These are phyloP conservation scores for Boletus pseudopeckii DNA, from an alignment of 768 basidiomycete species.

Conservation along the genomic window DNA sequence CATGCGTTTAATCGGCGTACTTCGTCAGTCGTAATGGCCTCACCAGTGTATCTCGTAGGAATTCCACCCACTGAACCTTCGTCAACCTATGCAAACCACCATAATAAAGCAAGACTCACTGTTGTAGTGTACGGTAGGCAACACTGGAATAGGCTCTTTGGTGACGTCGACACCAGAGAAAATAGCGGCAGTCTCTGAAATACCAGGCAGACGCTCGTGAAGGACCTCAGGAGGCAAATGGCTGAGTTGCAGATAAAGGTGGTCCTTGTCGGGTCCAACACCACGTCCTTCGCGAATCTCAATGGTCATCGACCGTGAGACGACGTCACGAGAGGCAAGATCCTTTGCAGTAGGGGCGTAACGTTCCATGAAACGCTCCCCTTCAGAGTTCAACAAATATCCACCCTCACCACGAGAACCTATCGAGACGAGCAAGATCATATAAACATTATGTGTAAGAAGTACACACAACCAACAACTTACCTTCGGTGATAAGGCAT, in stretches of 20 bases:
- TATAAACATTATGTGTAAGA: neutral
- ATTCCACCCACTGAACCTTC: conserved; percentile 87
- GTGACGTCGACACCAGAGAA: conserved; percentile 99
- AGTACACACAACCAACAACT: conserved; percentile 18
- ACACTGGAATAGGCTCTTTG: conserved; percentile 97
- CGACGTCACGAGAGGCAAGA: conserved; percentile 98
- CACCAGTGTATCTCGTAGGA: conserved; percentile 97
- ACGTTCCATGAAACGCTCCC: conserved; percentile 99
- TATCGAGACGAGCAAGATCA: conserved; percentile 27
- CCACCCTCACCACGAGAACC: conserved; percentile 99
- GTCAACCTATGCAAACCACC: conserved; percentile 12
- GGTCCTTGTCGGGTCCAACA: conserved; percentile 97
- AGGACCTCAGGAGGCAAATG: conserved; percentile 95
- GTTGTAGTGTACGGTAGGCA: conserved; percentile 99
- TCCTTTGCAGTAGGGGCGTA: conserved; percentile 99
- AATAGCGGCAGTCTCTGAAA: conserved; percentile 98
- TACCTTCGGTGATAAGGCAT: conserved; percentile 97
- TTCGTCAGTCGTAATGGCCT: conserved; percentile 85
- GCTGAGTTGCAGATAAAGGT: conserved; percentile 93
- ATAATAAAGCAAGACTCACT: conserved; percentile 51
- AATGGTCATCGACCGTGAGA: conserved; percentile 98
- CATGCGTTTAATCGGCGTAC: conserved; percentile 23
- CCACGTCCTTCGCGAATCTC: conserved; percentile 99
- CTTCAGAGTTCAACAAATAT: conserved; percentile 96
- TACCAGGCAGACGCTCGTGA: conserved; percentile 96